A percentile compares a stretch with the other conserved stretches of the same genome.
phyloP scores from a whole-genome alignment of 345 rosid genomes.

The Eucalyptus coolabah region DNA sequence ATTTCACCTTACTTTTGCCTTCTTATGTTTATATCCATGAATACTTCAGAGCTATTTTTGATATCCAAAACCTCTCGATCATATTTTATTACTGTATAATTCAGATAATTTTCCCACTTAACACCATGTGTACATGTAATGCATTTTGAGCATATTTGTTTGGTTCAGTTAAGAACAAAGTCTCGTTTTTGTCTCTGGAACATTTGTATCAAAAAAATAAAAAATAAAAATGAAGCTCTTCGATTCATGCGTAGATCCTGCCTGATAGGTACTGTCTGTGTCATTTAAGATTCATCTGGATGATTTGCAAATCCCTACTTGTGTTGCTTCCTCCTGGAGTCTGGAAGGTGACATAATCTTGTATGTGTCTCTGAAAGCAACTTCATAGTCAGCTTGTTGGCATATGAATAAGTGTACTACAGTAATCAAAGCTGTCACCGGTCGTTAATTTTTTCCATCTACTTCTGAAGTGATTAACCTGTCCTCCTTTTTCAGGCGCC shows the following conservation, averaged over 20 bases:
- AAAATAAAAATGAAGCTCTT: background rate
- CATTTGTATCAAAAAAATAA: background rate
- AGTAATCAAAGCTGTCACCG: background rate
- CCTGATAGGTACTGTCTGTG: background rate
- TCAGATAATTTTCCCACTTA: background rate
- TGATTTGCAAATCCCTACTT: background rate
- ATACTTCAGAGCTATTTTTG: background rate
- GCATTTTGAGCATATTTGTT: background rate
- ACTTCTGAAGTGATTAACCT: background rate
- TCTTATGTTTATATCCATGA: background rate
- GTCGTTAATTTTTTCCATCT: background rate
- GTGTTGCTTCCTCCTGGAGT: background rate
- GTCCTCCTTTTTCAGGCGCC: constrained; percentile 40
- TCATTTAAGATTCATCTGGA: background rate
- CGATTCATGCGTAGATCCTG: background rate
- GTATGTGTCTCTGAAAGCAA: background rate
- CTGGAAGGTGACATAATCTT: background rate
- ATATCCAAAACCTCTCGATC: background rate
- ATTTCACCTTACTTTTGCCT: background rate
- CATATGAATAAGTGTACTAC: background rate
- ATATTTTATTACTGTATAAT: background rate
- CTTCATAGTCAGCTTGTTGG: background rate
- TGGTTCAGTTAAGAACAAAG: background rate
- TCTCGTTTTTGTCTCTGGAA: background rate
- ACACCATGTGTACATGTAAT: background rate